Percentiles rank a stretch among this genome's conserved stretches.
Conservation (phyloP, 768 basidiomycete species). For the Leccinum disarticulatum region DNA sequence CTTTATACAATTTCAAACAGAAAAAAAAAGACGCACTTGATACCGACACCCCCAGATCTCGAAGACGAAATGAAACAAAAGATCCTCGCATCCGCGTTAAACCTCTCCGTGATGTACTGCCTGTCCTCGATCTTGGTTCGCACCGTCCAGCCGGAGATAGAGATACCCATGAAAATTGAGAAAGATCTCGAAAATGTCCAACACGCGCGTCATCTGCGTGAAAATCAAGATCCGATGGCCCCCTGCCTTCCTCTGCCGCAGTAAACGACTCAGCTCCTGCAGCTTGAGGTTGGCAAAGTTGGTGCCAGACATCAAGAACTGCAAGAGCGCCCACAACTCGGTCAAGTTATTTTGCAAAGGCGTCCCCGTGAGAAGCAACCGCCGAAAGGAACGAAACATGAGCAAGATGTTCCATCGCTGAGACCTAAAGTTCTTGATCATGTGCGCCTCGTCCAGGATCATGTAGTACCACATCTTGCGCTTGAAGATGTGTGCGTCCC, state of each 20-base stretch:
- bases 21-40: conserved; percentile 63
- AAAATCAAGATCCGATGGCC: conserved; percentile 93
- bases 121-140: conserved; percentile 96
- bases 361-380: conserved; percentile 91
- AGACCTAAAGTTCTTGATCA: conserved; percentile 96
- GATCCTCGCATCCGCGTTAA: conserved; percentile 73
- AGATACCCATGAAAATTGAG: conserved; percentile 91
- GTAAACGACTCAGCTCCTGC: conserved; percentile 74
- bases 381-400: conserved; percentile 83
- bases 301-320: conserved; percentile 89
- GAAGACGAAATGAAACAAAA: conserved; percentile 91
- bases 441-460: conserved; percentile 95
- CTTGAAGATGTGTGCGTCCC: conserved; percentile 89
- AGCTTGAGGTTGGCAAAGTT: conserved; percentile 91
- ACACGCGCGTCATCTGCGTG: conserved; percentile 93
- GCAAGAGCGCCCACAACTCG: conserved; percentile 92
- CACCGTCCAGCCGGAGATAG: conserved; percentile 92
- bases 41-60: conserved; percentile 83
- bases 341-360: conserved; percentile 96
- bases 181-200: conserved; percentile 93
- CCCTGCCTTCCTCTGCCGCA: conserved; percentile 81
- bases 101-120: conserved; percentile 86
- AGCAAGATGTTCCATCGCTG: conserved; percentile 92
- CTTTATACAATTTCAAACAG: too few species aligned
- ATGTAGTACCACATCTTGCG: conserved; percentile 95